These are phyloP conservation scores for Zygotorulaspora chibaensis DNA, from an alignment of 805 yeast species.

Conservation along the genomic window DNA sequence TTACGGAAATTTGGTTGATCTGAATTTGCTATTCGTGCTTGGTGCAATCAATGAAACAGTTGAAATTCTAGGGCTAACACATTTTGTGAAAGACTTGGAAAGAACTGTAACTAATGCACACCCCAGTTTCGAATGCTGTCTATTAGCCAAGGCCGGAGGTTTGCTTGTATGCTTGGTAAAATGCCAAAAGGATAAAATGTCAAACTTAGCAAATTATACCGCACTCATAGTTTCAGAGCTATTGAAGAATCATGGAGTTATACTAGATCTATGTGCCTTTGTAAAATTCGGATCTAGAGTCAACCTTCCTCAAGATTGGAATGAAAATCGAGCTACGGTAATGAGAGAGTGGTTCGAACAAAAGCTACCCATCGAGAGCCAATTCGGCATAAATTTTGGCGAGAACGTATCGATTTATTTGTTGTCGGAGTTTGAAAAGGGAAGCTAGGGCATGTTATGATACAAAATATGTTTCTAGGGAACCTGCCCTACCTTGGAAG, in stretches of 20 bases:
- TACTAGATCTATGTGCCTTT: conserved; percentile 81
- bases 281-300: conserved; percentile 47
- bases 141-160: conserved; percentile 79
- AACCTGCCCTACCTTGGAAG: too few relatives aligned
- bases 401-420: conserved; percentile 58
- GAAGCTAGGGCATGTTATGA: not conserved
- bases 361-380: conserved; percentile 39
- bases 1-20: conserved; percentile 38
- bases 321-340: conserved; percentile 70
- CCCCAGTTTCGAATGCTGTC: conserved; percentile 43
- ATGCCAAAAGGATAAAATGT: conserved; percentile 43
- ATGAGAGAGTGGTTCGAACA: conserved; percentile 53
- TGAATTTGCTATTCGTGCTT: conserved; percentile 79
- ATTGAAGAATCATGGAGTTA: conserved; percentile 73
- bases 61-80: conserved; percentile 87
- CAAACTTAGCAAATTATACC: conserved; percentile 60
- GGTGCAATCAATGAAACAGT: conserved; percentile 84
- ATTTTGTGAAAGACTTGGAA: conserved; percentile 84
- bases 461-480: not conserved
- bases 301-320: conserved; percentile 63
- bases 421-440: conserved; percentile 49
- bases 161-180: conserved; percentile 74
- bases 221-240: conserved; percentile 79
- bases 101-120: conserved; percentile 54
- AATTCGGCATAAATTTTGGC: conserved; percentile 61